Conservation (phyloP, 1,284 basidiomycete species). For the Ustilago trichophora region DNA sequence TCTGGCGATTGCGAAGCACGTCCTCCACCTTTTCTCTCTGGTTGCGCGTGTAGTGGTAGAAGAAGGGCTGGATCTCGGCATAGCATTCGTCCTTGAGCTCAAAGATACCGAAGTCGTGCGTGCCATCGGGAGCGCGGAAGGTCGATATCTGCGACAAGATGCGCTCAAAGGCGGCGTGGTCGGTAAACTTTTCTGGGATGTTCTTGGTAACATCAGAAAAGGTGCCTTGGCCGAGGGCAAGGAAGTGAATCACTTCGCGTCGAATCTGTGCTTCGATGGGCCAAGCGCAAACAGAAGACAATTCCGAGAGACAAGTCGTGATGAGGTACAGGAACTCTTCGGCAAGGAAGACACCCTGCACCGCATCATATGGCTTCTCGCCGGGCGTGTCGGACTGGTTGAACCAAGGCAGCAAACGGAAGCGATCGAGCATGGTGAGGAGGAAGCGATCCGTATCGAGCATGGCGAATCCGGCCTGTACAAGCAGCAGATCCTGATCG, state of each 20-base stretch:
- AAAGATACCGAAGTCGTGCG: conserved; percentile 83
- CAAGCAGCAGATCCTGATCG: conserved; percentile 92
- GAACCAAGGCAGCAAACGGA: conserved; percentile 83
- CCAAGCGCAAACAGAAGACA: conserved; percentile 78
- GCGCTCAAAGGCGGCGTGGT: conserved; percentile 84
- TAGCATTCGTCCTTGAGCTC: conserved; percentile 84
- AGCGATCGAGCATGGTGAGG: conserved; percentile 87
- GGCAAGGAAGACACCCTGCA: conserved; percentile 82
- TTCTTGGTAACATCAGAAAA: conserved; percentile 93
- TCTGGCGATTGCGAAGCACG: conserved; percentile 69
- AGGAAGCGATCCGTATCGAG: conserved; percentile 81
- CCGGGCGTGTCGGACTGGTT: conserved; percentile 67
- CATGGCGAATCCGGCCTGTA: conserved; percentile 78
- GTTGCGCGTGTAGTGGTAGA: conserved; percentile 94
- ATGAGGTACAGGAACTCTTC: conserved; percentile 91
- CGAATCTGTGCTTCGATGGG: conserved; percentile 76
- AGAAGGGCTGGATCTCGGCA: conserved; percentile 92
- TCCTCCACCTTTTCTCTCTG: conserved; percentile 92
- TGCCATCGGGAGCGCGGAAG: conserved; percentile 82
- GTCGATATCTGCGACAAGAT: conserved; percentile 81
- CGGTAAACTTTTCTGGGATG: conserved; percentile 86
- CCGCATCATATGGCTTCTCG: conserved; percentile 72
- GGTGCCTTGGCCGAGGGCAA: conserved; percentile 85
- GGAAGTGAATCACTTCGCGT: conserved; percentile 87
- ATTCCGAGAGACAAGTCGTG: conserved; percentile 86